Evolutionary conservation across 2,329 filamentous ascomycete genomes (phyloP).

Genomic region (Didymella pomorum): DNA sequence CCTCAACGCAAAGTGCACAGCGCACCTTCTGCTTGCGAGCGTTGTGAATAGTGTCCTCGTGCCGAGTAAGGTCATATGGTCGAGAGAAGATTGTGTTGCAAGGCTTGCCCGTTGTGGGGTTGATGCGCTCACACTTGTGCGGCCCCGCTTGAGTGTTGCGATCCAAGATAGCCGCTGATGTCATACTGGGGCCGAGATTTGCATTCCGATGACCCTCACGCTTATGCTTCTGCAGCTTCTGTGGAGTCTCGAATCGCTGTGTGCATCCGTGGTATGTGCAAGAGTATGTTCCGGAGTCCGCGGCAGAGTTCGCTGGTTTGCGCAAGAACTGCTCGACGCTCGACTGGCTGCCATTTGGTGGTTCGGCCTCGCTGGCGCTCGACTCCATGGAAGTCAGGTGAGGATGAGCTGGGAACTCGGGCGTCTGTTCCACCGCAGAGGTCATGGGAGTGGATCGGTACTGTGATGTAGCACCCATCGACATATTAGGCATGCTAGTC

Average conservation of each 20-base stretch:
- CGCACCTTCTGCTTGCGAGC: slow-evolving; percentile 92
- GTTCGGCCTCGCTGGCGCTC: slow-evolving; percentile 62
- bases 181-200: slow-evolving; percentile 55
- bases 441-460: slow-evolving; percentile 47
- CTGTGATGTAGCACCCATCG: slow-evolving; percentile 45
- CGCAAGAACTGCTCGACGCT: slow-evolving; percentile 48
- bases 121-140: slow-evolving; percentile 90
- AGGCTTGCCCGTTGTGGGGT: slow-evolving; percentile 92
- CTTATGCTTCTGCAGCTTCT: slow-evolving; percentile 92
- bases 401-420: slow-evolving; percentile 66
- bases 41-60: slow-evolving; percentile 98
- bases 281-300: slow-evolving; percentile 89
- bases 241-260: slow-evolving; percentile 85
- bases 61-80: slow-evolving; percentile 93
- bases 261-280: slow-evolving; percentile 95
- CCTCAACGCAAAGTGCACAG: slow-evolving; percentile 90
- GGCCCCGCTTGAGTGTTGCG: slow-evolving; percentile 91
- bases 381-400: slow-evolving; percentile 69
- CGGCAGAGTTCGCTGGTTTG: slow-evolving; percentile 70
- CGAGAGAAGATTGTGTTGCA: slow-evolving; percentile 95
- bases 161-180: slow-evolving; percentile 63
- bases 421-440: slow-evolving; percentile 53
- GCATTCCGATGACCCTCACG: slow-evolving; percentile 80
- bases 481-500: slow-evolving; percentile 43
- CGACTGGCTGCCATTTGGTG: slow-evolving; percentile 53